Base-by-base conservation (phyloP, 2,329 filamentous ascomycete genomes). In the Colletotrichum cereale region DNA sequence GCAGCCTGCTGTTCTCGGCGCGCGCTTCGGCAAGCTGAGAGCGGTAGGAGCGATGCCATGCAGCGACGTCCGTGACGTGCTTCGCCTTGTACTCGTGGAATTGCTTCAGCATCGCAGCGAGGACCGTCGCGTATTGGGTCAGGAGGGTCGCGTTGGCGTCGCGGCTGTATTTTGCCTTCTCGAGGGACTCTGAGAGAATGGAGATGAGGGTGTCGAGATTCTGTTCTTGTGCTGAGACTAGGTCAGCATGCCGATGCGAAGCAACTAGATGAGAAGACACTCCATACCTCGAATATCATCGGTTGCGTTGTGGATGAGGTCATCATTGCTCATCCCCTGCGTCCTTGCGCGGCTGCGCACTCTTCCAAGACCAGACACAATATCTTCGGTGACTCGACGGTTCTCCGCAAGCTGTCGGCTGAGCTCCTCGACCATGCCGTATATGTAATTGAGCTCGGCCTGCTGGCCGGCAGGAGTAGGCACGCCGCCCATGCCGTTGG, bases 381-480 rank as follows among this genome's bases (percentile, higher is more conserved):
- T 90, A 34, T 90, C 88, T 74, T 90, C 88, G n/a, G 89, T 87
- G 47, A 88, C 86, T 52, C 86, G 84, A 74, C 88, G 84, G 78
- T 90, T 91, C 62, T 90, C 88, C 16, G 89, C 86, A 38, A 92
- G 83, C 77, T 91, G 88, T 42, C 87, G 86, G 75, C 89, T 90
- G 58, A 92, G 83, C 77, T 91, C 89, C 76, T 92, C 90, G 14
- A 92, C 90, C 87, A 92, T 89, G 74, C 85, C 84, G 77, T 91
- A 91, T 77, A 92, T 90, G 80, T 90, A 89, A 77, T 90, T 91
- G 72, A 92, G 86, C 79, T 92, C 90, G 63, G 89, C 87, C 79
- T 92, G 89, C 78, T 92, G 90, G 58, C 89, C 90, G 24, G 90
- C 90, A n/a, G 90, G 90, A 21, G 88, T 90, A 18, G 90, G 89